Percentiles rank a stretch among this genome's conserved stretches.
These are phyloP conservation scores for Panaeolus cyanescens DNA, from an alignment of 768 basidiomycete species.

Conservation along the genomic window DNA sequence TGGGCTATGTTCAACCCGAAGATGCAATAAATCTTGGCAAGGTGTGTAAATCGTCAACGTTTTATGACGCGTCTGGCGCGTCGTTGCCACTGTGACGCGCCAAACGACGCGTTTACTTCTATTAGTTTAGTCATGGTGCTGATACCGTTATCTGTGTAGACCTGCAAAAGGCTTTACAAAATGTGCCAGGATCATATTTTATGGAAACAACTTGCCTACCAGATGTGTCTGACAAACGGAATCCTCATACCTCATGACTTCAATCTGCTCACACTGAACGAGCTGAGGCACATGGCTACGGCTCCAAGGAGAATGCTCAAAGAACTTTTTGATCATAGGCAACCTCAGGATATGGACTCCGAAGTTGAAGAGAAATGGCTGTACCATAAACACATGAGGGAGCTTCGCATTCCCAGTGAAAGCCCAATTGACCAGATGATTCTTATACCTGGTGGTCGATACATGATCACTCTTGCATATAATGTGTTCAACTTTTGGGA, in stretches of 20 bases:
- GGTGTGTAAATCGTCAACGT: not conserved
- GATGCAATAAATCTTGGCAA: not conserved
- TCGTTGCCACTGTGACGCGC: too few species aligned
- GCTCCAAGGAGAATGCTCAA: not conserved
- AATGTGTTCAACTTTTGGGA: not conserved
- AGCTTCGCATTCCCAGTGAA: not conserved
- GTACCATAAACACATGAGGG: not conserved
- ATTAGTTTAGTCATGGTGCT: not conserved
- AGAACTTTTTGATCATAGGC: not conserved
- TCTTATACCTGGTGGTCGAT: not conserved
- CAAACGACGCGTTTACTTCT: too few species aligned
- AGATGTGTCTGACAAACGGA: not conserved
- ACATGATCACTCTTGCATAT: not conserved
- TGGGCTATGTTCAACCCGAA: not conserved
- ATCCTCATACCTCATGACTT: not conserved
- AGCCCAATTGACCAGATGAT: not conserved
- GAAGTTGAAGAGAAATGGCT: not conserved
- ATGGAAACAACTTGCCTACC: not conserved
- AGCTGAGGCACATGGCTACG: not conserved
- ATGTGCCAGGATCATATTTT: not conserved
- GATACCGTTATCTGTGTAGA: not conserved
- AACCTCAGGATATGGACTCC: not conserved
- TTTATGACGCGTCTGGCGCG: too few species aligned
- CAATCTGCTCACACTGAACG: not conserved
- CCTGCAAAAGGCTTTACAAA: not conserved